Evolutionary conservation across 2,329 filamentous ascomycete species (phyloP), one percentile per base, ranked within the genome.

Genomic region (Fusarium lateritium): DNA sequence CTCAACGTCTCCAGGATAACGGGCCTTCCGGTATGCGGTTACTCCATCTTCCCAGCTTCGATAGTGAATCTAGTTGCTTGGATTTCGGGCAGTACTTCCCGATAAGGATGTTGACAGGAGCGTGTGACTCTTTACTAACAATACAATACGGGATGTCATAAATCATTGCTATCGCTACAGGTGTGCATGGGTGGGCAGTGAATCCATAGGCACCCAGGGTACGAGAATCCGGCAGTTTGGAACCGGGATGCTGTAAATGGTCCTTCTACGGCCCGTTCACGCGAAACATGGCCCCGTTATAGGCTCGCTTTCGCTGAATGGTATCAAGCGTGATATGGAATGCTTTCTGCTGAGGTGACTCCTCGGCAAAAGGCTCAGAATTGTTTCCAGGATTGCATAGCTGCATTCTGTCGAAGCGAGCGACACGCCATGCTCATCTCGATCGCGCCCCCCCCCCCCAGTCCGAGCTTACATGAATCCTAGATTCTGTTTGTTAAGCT

Each of bases 21-120:
- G 63, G 63, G 49, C 52, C 52, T 60, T 56, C 67, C 67, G 58
- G 46, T 17, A 47, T 50, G 34, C 56, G 38, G 24, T 45, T 53
- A 66, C 49, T 38, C 31, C 43, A 17, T 28, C 33, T 17, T 26
- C 33, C 50, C 44, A 51, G 45, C 44, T 66, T 61, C 28, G 26
- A 43, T 38, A 17, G 9, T 34, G 28, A 33, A 40, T 56, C 17
- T 56, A 45, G 28, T 45, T 54, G 40, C 38, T 28, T 21, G 13
- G 19, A 26, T 21, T 26, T 47, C 67, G 62, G 66, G 34, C 44
- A 19, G 17, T 6, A 53, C 38, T 64, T 64, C 53, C 64, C 34
- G 14, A 55, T 42, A 22, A 24, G 42, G 62, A 39, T 31, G 33
- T 26, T 36, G 22, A 53, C 24, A 17, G 39, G 31, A 56, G 50